Percentiles rank a stretch among this genome's conserved stretches.
These are phyloP conservation scores for Heritiera littoralis DNA, from an alignment of 345 rosid genomes.

Conservation along the genomic window DNA sequence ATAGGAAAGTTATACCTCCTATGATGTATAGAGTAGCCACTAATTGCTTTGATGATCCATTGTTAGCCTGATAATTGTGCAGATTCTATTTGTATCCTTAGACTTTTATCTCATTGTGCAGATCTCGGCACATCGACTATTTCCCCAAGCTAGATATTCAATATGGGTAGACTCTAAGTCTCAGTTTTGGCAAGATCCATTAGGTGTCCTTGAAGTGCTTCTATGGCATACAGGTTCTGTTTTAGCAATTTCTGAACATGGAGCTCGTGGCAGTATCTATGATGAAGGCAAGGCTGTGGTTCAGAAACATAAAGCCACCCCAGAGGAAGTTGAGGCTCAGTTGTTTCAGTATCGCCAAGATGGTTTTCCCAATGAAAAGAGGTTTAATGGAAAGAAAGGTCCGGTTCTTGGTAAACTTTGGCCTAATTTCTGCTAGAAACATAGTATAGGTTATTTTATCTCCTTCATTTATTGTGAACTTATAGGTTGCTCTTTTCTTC, in stretches of 20 bases:
- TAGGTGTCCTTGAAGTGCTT: neutral
- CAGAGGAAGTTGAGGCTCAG: neutral
- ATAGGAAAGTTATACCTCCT: too few species aligned
- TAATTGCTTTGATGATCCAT: neutral
- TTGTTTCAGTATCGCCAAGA: too few species aligned
- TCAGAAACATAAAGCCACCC: neutral
- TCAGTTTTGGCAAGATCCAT: neutral
- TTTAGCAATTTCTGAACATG: neutral
- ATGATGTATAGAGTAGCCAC: neutral
- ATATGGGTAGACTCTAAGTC: neutral
- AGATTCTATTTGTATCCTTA: too few species aligned
- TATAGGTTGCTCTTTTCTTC: neutral
- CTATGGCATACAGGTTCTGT: neutral
- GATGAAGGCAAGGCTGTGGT: neutral
- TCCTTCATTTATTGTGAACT: neutral
- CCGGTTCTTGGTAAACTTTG: neutral
- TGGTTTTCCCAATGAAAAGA: neutral
- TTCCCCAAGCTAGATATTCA: neutral
- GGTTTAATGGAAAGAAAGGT: neutral
- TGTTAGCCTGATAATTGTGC: too few species aligned
- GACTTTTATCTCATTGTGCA: neutral
- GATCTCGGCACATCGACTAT: neutral
- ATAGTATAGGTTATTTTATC: too few species aligned
- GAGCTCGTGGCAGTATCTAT: constrained; percentile 1
- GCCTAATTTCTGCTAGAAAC: too few species aligned